A percentile compares a stretch with the other conserved stretches of the same genome.
phyloP scores from a whole-genome alignment of 2,329 filamentous ascomycete genomes.

The Aureobasidium subglaciale region DNA sequence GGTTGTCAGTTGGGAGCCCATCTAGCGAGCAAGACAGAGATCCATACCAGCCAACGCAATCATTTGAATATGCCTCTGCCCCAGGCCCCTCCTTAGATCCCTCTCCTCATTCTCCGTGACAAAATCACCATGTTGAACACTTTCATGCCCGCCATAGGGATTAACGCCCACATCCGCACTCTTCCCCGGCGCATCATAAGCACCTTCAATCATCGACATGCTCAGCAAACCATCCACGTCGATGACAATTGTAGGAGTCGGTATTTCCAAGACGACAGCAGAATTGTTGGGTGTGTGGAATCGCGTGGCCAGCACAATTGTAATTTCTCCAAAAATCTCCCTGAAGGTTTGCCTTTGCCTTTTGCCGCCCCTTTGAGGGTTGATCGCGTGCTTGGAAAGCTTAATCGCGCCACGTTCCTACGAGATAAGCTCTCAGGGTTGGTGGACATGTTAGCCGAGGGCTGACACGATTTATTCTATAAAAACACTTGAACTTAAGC shows the following conservation, averaged over 20 bases:
- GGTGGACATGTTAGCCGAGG: conserved; percentile 3
- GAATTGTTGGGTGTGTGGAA: too few relatives aligned
- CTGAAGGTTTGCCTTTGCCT: too few relatives aligned
- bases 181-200: not conserved
- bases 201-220: not conserved
- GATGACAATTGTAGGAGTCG: too few relatives aligned
- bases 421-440: not conserved
- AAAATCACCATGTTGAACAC: conserved; percentile 1
- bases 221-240: too few relatives aligned
- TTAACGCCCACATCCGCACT: not conserved
- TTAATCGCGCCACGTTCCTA: not conserved
- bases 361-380: not conserved
- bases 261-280: not conserved
- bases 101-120: not conserved
- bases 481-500: too few relatives aligned
- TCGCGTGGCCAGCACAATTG: too few relatives aligned
- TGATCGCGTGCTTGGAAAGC: conserved; percentile 8
- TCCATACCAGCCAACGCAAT: conserved; percentile 34
- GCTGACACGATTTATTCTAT: not conserved
- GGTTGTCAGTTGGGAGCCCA: not conserved
- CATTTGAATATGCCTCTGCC: conserved; percentile 24
- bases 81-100: conserved; percentile 19
- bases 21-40: conserved; percentile 16
- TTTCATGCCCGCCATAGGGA: not conserved
- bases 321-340: not conserved